phyloP scores from a whole-genome alignment of 352 stramenopile species.

The Phytophthora citricola region DNA sequence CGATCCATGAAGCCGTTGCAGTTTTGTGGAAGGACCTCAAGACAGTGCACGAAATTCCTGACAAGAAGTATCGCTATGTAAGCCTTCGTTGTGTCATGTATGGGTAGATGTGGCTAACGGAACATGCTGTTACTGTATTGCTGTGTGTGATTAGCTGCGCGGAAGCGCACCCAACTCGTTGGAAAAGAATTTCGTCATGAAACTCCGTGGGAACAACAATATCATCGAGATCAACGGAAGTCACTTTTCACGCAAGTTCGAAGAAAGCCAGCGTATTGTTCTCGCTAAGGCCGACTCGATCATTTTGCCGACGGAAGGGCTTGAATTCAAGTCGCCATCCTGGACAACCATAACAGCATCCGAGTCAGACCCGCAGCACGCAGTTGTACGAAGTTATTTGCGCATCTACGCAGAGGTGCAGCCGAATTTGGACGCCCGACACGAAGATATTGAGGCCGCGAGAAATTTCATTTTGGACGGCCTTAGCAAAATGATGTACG shows the following conservation, averaged over 20 bases:
- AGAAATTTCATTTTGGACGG: conserved; percentile 19
- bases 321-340: conserved; percentile 22
- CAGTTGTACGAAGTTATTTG: conserved; percentile 20
- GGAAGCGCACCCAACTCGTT: conserved; percentile 23
- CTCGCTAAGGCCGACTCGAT: conserved; percentile 26
- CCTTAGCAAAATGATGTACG: conserved; percentile 33
- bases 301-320: conserved; percentile 20
- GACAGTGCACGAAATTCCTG: conserved; percentile 26
- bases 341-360: conserved; percentile 15
- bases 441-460: conserved; percentile 11
- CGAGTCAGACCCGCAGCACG: conserved; percentile 1
- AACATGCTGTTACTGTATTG: too few relatives aligned
- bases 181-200: conserved; percentile 35
- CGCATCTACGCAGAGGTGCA: conserved; percentile 27
- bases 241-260: conserved; percentile 31
- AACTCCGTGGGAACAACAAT: conserved; percentile 16
- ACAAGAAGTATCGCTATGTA: conserved; percentile 32
- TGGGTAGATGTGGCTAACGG: background rate
- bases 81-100: background rate
- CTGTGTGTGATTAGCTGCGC: conserved; percentile 16
- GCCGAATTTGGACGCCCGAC: conserved; percentile 8
- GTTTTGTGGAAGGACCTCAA: conserved; percentile 29
- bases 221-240: conserved; percentile 20
- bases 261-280: conserved; percentile 19
- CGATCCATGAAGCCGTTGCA: conserved; percentile 18